Evolutionary conservation across 108 stramenopile species (phyloP), one percentile per base, ranked within the genome.

Genomic region (Chaetoceros muelleri): DNA sequence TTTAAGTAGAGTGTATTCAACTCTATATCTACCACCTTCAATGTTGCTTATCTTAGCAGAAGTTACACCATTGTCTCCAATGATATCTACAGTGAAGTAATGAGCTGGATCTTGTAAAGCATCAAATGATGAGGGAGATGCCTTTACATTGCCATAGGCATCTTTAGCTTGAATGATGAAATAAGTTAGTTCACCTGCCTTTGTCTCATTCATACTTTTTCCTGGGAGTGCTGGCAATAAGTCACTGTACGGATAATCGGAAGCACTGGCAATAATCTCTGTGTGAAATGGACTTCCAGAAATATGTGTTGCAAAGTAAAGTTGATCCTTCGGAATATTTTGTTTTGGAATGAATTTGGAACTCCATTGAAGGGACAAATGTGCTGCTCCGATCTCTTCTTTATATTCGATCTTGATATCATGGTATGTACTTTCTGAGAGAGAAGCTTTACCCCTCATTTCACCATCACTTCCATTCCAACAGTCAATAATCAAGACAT

Each of bases 141-240:
- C 45, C 56, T 79, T 75, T 30, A 54, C 52, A 52, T 85, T 89
- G 52, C 82, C 82, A 16, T 55, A 26, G 19, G 74, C 50, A 27
- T 90, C 87, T 46, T 67, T 74, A 20, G 87, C 82, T 58, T 87
- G 80, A 30, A 93, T 76, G 44, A 64, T 46, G 57, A 93, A 90
- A 7, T 65, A 48, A 13, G 83, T 65, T 10, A 48, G 56, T 16
- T 76, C 80, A 34, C 91, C 91, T 19, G 87, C 82, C 24, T 55
- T 49, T 24, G 87, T 79, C 1, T 56, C 2, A 8, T 61, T 55
- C 34, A 80, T 48, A 45, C 78, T 82, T 47, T 59, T 40, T 24
- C 82, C 85, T 45, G 17, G 82, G 65, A 19, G 54, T 58, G 48
- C 84, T n/a, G n/a, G n/a, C 74, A 66, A 58, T 27, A 67, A 60